phyloP scores from a whole-genome alignment of 1,139 yeast species.

The Blastobotrys petasosporus region DNA sequence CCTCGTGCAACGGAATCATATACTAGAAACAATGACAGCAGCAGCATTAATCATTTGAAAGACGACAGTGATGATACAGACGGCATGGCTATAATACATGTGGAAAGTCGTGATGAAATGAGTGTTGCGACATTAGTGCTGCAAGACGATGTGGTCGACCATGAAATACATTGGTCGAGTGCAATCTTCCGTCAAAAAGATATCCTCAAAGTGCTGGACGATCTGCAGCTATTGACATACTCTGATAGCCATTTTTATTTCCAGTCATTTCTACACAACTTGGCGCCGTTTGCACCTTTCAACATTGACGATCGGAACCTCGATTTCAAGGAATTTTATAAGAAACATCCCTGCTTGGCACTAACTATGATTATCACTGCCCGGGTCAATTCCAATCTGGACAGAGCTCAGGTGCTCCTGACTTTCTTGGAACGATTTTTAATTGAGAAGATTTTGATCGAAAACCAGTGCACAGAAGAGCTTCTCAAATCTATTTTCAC shows the following conservation, averaged over 20 bases:
- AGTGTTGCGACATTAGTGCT: background rate
- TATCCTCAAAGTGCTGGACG: constrained; percentile 25
- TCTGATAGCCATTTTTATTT: constrained; percentile 35
- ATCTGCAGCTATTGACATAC: constrained; percentile 27
- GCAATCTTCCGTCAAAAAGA: too few relatives aligned
- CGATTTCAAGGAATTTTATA: background rate
- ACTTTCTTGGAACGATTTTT: constrained; percentile 8
- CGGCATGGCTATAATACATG: background rate
- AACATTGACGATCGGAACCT: background rate
- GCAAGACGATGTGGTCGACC: constrained; percentile 33
- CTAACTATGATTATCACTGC: constrained; percentile 8
- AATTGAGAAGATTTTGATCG: constrained; percentile 2
- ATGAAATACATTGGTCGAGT: too few relatives aligned
- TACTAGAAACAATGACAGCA: too few relatives aligned
- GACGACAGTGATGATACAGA: background rate
- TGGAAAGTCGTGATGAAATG: background rate
- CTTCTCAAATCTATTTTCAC: constrained; percentile 2
- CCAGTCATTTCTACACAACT: constrained; percentile 35
- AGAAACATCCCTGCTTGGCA: background rate
- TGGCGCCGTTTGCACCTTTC: constrained; percentile 30
- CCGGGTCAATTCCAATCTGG: background rate
- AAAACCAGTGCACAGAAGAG: constrained; percentile 5
- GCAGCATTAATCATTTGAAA: too few relatives aligned
- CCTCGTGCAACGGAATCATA: too few relatives aligned
- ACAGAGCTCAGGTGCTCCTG: background rate